Evolutionary conservation across 176 grass and related monocot genomes (phyloP).

Genomic region (Musa troglodytarum): DNA sequence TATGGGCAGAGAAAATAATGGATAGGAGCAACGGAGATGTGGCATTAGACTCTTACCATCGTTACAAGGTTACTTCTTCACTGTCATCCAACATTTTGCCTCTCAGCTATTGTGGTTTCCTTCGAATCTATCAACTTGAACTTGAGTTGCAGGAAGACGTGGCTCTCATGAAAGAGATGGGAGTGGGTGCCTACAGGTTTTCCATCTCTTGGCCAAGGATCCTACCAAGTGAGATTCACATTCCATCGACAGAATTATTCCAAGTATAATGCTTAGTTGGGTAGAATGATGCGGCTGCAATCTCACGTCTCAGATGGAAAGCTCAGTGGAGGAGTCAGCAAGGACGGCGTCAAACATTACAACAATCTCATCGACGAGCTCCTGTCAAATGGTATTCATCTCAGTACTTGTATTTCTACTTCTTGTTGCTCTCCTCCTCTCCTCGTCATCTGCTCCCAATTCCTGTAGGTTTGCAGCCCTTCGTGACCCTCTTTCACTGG

Average conservation of each 20-base stretch:
- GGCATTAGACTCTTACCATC: conserved; percentile 49
- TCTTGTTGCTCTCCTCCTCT: background rate
- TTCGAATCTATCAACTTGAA: background rate
- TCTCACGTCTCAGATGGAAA: conserved; percentile 31
- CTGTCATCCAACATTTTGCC: background rate
- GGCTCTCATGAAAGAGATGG: conserved; percentile 39
- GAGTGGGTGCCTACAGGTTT: conserved; percentile 48
- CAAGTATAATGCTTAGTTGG: too few species aligned
- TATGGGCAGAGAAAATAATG: conserved; percentile 36
- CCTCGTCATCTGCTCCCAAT: background rate
- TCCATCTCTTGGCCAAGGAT: conserved; percentile 59
- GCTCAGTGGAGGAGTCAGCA: conserved; percentile 47
- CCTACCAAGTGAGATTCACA: conserved; percentile 33
- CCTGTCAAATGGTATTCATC: conserved; percentile 29
- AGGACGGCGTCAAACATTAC: conserved; percentile 48
- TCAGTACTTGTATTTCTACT: background rate
- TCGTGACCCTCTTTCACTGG: conserved; percentile 53
- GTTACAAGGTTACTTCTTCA: conserved; percentile 39
- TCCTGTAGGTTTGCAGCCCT: conserved; percentile 40
- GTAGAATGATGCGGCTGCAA: too few species aligned
- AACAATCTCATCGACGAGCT: conserved; percentile 54
- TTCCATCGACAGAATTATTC: too few species aligned
- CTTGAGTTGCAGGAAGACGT: conserved; percentile 37
- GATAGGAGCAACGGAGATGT: conserved; percentile 47
- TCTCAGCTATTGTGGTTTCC: background rate